Base-by-base conservation (phyloP, 1,284 basidiomycete genomes). In the Vanrija pseudolonga region DNA sequence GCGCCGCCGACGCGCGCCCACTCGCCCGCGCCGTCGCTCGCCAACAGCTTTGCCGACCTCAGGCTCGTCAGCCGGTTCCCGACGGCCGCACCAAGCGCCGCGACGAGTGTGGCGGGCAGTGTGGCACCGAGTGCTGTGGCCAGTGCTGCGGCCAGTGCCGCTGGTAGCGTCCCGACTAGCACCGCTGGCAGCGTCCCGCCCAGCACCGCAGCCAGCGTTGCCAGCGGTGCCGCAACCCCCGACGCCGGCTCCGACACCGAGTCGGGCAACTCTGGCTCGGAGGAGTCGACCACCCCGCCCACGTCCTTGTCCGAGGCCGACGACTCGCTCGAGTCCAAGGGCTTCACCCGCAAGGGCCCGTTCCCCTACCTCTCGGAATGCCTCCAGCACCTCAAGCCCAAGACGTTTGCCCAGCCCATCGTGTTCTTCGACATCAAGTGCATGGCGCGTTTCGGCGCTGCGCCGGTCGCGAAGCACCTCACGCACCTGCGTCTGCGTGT, bases 371-470 rank as follows among this genome's bases (percentile, higher is more conserved):
- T 78, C 3, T 64, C 64, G 26, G 69, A 70, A 22, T 64, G 66
- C 28, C 51, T 77, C 47, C 62, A 62, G 17, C 53, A 59, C 45
- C 56, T 61, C 3, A 68, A 64, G 54, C 75, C 76, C 6, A 73
- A 73, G 50, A 66, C 68, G 3, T 78, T 78, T 53, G 77, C 77
- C 19, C 76, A 78, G 53, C 77, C 77, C 1, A 76, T 78, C 53
- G 76, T 78, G 36, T 77, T 78, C 50, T 77, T 77, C 62, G 75
- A 77, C 55, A 71, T 76, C 28, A 59, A 67, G 9, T 77, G 76
- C 57, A 51, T 78, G 2, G 66, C 73, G 1, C 55, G 63, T n/a
- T 69, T 78, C 39, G 72, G 73, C 2, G 59, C 64, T 12, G 65
- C 74, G 2, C 66, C 71, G 4, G 64, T 73, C 17, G 73, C 73